Evolutionary conservation across 2,329 filamentous ascomycete genomes (phyloP).

Genomic region (Neopestalotiopsis clavispora): DNA sequence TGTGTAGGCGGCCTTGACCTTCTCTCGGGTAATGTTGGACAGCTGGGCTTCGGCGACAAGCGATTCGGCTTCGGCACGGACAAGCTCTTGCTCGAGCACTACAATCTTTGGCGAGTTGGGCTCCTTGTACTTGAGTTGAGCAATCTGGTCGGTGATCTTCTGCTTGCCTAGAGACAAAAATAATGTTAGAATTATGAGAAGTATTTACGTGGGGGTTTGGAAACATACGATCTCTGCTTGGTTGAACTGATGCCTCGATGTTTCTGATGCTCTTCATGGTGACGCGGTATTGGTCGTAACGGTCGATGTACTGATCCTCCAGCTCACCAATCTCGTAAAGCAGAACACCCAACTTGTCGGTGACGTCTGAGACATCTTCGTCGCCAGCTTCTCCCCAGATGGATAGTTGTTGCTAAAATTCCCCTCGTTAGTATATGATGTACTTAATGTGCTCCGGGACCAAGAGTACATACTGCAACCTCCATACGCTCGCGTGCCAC

Average conservation of each 20-base stretch:
- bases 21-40: constrained; percentile 99
- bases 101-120: constrained; percentile 97
- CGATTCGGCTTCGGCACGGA: constrained; percentile 98
- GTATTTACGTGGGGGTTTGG: background rate
- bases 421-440: background rate
- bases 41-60: constrained; percentile 97
- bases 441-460: background rate
- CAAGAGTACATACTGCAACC: constrained; percentile 78
- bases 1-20: constrained; percentile 96
- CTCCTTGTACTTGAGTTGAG: constrained; percentile 99
- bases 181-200: constrained; percentile 26
- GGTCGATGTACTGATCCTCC: constrained; percentile 97
- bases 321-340: constrained; percentile 99
- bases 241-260: constrained; percentile 97
- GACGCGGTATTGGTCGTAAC: constrained; percentile 98
- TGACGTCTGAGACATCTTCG: constrained; percentile 98
- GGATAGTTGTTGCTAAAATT: constrained; percentile 88
- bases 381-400: constrained; percentile 96
- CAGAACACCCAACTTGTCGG: constrained; percentile 96
- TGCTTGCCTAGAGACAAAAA: constrained; percentile 74
- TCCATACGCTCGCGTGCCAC: constrained; percentile 98
- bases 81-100: constrained; percentile 96
- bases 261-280: constrained; percentile 99
- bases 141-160: constrained; percentile 98
- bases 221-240: constrained; percentile 92